These are phyloP conservation scores for Nasturtium officinale DNA, from an alignment of 345 rosid genomes.

Conservation along the genomic window DNA sequence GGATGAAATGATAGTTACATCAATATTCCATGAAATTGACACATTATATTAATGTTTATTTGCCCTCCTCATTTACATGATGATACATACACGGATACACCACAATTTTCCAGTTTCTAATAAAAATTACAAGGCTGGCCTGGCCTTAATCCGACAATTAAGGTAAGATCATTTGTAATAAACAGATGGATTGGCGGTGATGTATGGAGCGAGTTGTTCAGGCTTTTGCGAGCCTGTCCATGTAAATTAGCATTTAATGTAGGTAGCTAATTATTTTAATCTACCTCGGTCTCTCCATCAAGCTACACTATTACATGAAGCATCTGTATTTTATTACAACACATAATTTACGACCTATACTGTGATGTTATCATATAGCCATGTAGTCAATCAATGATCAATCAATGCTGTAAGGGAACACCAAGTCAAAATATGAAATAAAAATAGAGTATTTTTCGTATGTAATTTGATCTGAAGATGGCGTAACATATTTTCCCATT, in stretches of 20 bases:
- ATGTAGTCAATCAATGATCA: constrained; percentile 9
- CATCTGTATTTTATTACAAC: constrained; percentile 6
- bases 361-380: neutral
- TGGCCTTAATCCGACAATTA: no score
- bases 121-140: neutral
- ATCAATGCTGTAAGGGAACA: neutral
- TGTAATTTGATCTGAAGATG: constrained; percentile 2
- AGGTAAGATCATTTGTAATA: no score
- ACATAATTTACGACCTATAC: neutral
- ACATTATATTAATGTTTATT: no score
- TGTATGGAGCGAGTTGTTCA: neutral
- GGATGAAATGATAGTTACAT: no score
- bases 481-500: constrained; percentile 13
- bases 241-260: constrained; percentile 2
- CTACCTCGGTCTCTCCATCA: constrained; percentile 8
- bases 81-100: no score
- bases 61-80: no score
- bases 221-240: constrained; percentile 15
- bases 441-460: neutral
- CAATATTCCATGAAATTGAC: no score
- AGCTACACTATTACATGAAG: constrained; percentile 19
- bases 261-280: neutral
- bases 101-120: no score
- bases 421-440: neutral
- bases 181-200: neutral